Base-by-base conservation (phyloP, 768 basidiomycete species). In the Thelephora ganbajun region DNA sequence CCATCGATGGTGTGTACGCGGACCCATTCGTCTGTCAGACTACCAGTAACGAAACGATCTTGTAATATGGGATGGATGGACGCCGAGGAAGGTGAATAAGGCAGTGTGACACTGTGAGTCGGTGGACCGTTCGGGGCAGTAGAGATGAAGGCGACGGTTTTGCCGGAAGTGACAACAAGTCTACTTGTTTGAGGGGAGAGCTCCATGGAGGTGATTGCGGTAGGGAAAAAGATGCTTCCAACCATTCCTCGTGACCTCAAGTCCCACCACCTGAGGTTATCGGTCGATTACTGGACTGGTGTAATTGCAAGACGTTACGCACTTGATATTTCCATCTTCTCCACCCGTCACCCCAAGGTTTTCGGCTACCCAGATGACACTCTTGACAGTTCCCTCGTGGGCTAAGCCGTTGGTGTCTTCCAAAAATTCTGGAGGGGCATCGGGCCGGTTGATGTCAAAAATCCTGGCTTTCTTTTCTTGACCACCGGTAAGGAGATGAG, bases 391-490 rank as follows among this genome's bases (percentile, higher is more conserved):
- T 42, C 91, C 92, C 1, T 92, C 87, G 61, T 94, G 92, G 11
- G 88, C 79, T 33, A 76, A 59, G 4, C 66, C 62, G 36, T 69
- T 47, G 51, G 77, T 73, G 54, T 69, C 59, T 56, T 81, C 83
- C 35, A 69, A 70, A 47, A 96, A 74, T 56, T 86, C 77, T 18
- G 91, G 87, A 51, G 90, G 87, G 22, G 87, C 87, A 56, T 94
- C 90, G 42, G 91, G 86, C 43, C 82, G 70, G 46, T 69, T 69
- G 37, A 99, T 74, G 66, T 98, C 90, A 61, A 96, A 99, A 59
- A 98, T 79, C 53, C 96, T 76, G 45, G 94, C 85, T 67, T 90
- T 94, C 74, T 97, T 98, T 64, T 98, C 96, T 67, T 97, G 86
- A 1, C 94, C 94, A 45, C 93, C 94, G 18, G 87, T 89, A 50